Conservation (phyloP, 129 eudicot species). For the Rutidosis leptorrhynchoides region DNA sequence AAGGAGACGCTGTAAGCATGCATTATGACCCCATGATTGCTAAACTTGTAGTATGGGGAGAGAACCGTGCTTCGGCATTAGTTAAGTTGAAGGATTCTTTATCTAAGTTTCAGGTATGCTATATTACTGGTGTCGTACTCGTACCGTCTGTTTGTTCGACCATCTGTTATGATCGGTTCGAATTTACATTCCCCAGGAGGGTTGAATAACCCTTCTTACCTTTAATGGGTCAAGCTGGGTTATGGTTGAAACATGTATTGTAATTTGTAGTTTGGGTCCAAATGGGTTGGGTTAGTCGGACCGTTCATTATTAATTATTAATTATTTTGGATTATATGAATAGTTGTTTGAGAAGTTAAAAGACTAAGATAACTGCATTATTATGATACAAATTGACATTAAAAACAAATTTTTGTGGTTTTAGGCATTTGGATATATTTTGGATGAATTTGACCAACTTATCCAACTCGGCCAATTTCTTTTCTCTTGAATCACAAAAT, state of each 20-base stretch:
- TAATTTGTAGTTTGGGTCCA: not conserved
- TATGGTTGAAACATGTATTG: not conserved
- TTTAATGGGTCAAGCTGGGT: not conserved
- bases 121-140: not conserved
- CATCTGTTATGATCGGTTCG: not conserved
- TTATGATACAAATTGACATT: not conserved
- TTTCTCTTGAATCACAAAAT: not conserved
- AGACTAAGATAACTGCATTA: not conserved
- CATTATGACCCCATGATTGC: constrained; percentile 99
- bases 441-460: not conserved
- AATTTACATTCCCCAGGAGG: constrained; percentile 1
- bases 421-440: not conserved
- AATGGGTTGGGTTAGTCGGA: not conserved
- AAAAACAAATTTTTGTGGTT: not conserved
- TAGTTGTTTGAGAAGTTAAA: not conserved
- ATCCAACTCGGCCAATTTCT: not conserved
- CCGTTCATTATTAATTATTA: not conserved
- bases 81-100: constrained; percentile 84
- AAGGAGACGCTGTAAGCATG: constrained; percentile 95
- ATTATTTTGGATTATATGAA: not conserved
- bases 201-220: not conserved
- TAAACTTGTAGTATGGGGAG: constrained; percentile 96
- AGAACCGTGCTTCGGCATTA: constrained; percentile 76
- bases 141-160: not conserved
- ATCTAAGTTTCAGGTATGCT: constrained; percentile 78